These are phyloP conservation scores for Homolaphlyctis polyrhiza DNA, from an alignment of 371 early-diverging fungal genomes.

Conservation along the genomic window DNA sequence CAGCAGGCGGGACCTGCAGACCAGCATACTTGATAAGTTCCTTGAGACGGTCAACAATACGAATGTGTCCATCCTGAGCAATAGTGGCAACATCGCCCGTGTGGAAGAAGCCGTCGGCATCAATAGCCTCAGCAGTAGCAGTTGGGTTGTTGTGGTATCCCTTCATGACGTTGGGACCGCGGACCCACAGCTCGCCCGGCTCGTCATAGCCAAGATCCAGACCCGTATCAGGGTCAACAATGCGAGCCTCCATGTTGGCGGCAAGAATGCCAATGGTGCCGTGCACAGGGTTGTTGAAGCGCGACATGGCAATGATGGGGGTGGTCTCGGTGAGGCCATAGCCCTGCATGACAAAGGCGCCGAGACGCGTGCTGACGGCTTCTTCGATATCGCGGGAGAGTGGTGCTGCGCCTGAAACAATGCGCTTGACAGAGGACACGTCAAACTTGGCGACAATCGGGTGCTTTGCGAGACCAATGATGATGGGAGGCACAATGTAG, in stretches of 20 bases:
- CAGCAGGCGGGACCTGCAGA: slow-evolving; percentile 75
- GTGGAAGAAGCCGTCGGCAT: slow-evolving; percentile 61
- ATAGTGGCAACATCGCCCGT: slow-evolving; percentile 64
- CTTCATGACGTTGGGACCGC: slow-evolving; percentile 71
- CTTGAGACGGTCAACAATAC: slow-evolving; percentile 43
- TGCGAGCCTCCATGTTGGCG: slow-evolving; percentile 62
- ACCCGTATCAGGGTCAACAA: slow-evolving; percentile 53
- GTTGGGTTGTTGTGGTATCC: slow-evolving; percentile 71
- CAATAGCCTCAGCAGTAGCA: slow-evolving; percentile 65
- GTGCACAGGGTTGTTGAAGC: slow-evolving; percentile 18
- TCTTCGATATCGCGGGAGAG: slow-evolving; percentile 56
- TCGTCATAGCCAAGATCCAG: slow-evolving; percentile 10
- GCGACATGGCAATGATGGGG: slow-evolving; percentile 10
- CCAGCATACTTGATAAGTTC: slow-evolving; percentile 58
- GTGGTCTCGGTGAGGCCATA: slow-evolving; percentile 36
- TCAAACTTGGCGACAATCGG: slow-evolving; percentile 60
- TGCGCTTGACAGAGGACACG: slow-evolving; percentile 51
- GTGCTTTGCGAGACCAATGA: slow-evolving; percentile 42
- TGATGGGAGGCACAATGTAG: slow-evolving; percentile 76
- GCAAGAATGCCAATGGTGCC: slow-evolving; percentile 68
- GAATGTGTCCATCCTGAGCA: slow-evolving; percentile 53
- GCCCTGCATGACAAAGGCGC: slow-evolving; percentile 58
- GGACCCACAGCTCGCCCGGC: slow-evolving; percentile 86
- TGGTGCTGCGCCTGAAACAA: slow-evolving; percentile 81
- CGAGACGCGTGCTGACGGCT: slow-evolving; percentile 44